These are phyloP conservation scores for Cylindrotheca fusiformis DNA, from an alignment of 108 stramenopile genomes.

Conservation along the genomic window DNA sequence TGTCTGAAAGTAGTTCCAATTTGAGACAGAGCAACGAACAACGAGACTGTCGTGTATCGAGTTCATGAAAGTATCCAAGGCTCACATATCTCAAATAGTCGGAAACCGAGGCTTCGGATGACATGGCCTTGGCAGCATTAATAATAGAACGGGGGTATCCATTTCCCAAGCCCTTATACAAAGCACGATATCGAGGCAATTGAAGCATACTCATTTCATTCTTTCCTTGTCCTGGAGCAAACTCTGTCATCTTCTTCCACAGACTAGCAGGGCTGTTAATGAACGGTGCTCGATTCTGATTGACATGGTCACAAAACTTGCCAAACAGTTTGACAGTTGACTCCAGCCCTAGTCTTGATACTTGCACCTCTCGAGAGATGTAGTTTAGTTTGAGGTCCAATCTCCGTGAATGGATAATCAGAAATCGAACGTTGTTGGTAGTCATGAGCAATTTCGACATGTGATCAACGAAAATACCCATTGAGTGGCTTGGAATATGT, in stretches of 20 bases:
- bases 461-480: background rate
- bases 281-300: background rate
- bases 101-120: too few relatives aligned
- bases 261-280: background rate
- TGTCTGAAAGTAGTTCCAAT: background rate
- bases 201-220: background rate
- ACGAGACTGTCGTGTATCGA: background rate
- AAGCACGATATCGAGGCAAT: background rate
- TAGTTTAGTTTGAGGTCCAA: background rate
- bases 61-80: background rate
- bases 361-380: background rate
- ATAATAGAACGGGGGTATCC: background rate
- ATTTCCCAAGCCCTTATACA: background rate
- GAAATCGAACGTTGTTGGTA: background rate
- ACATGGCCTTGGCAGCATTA: background rate
- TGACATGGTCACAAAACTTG: background rate
- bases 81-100: background rate
- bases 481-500: background rate
- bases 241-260: background rate
- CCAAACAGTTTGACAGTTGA: background rate
- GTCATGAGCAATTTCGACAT: background rate
- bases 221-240: background rate
- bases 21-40: background rate
- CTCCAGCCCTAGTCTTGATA: background rate
- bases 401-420: background rate